Evolutionary conservation across 1,139 yeast species (phyloP), one percentile per base, ranked within the genome.

Genomic region (Saccharomyces hybrid): DNA sequence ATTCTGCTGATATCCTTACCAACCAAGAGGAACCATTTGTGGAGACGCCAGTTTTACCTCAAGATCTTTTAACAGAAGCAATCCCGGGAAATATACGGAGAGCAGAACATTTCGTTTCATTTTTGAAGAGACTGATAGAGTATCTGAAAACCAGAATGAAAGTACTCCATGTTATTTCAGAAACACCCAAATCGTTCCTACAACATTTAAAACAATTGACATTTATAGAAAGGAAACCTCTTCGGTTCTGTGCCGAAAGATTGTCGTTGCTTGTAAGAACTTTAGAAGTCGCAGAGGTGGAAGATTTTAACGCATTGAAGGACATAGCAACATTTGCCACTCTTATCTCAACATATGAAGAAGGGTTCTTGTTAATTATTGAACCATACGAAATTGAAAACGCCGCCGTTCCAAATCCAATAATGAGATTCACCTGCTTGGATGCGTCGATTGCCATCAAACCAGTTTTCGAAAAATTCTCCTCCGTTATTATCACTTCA

Each of bases 241-340:
- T 93, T 51, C 72, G 95, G 56, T 93, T 90, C 69, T 90, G 98
- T 66, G 85, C 97, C 0, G 99, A 93, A 66, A 77, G 99, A 61
- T 75, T 93, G 34, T 88, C 96, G 2, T 77, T 95, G 52, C 73
- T 93, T 59, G 97, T 93, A 2, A 75, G 96, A 58, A 93, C 99
- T 0, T 76, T 93, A 58, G 98, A 95, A 65, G 79, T 95, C 38
- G 75, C 83, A 1, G 95, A 91, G 50, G 85, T 95, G 56, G 99
- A 95, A 63, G 98, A 93, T 65, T 90, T 88, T 61, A 83, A 86
- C 58, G 96, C 99, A 0, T 75, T 93, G 57, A 95, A 93, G 67
- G 99, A 95, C 67, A 88, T 93, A 57, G 98, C 96, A 0, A 90
- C 96, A 0, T 93, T 93, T 77, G 99, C 99, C 0, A 93, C 99